A percentile compares a stretch with the other conserved stretches of the same genome.
phyloP scores from a whole-genome alignment of 208 protist species.

The Acanthamoeba royreba region DNA sequence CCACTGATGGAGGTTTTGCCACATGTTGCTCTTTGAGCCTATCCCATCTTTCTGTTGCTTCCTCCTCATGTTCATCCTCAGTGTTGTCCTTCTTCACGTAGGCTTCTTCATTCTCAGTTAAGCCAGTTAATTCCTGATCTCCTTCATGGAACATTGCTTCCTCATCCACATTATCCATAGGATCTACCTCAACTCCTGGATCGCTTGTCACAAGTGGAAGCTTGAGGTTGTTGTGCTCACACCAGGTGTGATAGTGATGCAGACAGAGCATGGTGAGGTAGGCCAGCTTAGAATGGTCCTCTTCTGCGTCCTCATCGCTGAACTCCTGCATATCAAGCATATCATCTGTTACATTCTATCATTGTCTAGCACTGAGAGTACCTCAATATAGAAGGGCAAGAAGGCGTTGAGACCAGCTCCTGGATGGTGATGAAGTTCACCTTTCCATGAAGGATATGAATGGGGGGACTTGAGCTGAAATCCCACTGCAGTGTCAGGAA shows the following conservation, averaged over 20 bases:
- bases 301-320: background rate
- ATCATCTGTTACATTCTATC: background rate
- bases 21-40: no score
- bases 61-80: no score
- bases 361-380: background rate
- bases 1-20: no score
- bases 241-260: background rate
- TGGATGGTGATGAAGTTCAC: background rate
- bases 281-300: background rate
- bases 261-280: background rate
- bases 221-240: background rate
- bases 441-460: no score
- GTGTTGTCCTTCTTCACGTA: no score
- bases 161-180: background rate
- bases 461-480: no score
- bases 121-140: no score
- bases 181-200: no score
- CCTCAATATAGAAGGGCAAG: background rate
- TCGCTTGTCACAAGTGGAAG: no score
- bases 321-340: background rate
- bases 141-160: background rate
- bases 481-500: no score
- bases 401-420: background rate
- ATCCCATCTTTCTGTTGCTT: no score
- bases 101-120: no score